Conservation (phyloP, 2,329 filamentous ascomycete species). For the Alternaria alternata region DNA sequence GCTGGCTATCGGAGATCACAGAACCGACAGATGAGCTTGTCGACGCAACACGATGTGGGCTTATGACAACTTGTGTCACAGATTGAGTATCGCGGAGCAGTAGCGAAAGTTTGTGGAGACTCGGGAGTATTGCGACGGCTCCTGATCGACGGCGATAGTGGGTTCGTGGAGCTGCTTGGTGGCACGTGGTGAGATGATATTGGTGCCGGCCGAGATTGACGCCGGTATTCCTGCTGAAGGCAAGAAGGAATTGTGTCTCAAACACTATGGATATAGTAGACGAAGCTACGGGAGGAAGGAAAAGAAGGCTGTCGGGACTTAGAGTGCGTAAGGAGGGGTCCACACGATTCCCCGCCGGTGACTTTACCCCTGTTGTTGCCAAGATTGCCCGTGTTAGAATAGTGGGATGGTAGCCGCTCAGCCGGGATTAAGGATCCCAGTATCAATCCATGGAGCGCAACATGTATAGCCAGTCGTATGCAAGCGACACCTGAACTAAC, state of each 20-base stretch:
- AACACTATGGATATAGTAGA: neutral
- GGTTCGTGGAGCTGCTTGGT: conserved; percentile 1
- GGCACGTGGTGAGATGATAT: neutral
- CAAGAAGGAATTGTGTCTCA: neutral
- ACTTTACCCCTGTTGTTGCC: conserved; percentile 10
- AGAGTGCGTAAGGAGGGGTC: conserved; percentile 15
- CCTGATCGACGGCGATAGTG: conserved; percentile 2
- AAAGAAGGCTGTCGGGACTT: conserved; percentile 2
- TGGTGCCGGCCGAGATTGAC: neutral
- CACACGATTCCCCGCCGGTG: conserved; percentile 16
- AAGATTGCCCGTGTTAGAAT: conserved; percentile 1
- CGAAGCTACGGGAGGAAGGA: neutral
- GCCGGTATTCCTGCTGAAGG: neutral
- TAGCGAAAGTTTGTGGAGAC: neutral
- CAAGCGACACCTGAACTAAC: neutral
- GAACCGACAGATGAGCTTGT: neutral
- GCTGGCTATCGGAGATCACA: conserved; percentile 9
- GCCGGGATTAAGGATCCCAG: neutral
- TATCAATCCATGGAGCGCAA: neutral
- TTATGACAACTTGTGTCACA: neutral
- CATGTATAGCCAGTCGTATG: neutral
- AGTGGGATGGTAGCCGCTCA: conserved; percentile 2
- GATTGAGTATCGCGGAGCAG: neutral
- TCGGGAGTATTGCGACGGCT: neutral
- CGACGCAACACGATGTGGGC: neutral